Evolutionary conservation across 345 rosid genomes (phyloP).

Genomic region (Pistacia vera): DNA sequence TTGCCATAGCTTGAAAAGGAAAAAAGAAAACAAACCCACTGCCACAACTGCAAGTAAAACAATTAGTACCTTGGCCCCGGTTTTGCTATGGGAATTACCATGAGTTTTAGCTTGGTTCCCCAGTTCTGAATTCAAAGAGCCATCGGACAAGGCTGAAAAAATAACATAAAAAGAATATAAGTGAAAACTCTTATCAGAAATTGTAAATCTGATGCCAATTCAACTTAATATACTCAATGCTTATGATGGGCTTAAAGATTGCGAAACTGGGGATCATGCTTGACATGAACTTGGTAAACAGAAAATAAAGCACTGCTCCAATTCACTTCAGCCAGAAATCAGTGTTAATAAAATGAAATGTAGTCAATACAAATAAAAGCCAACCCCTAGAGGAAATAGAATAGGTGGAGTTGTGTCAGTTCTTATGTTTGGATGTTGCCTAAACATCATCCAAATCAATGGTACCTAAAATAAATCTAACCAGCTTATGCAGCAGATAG

Average conservation of each 20-base stretch:
- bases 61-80: constrained; percentile 53
- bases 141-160: constrained; percentile 57
- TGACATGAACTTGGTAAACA: neutral
- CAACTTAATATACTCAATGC: neutral
- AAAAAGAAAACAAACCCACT: constrained; percentile 55
- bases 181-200: neutral
- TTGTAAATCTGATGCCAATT: neutral
- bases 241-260: neutral
- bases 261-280: neutral
- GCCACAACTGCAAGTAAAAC: constrained; percentile 52
- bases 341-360: neutral
- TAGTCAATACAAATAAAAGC: neutral
- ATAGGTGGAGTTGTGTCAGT: neutral
- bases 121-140: constrained; percentile 41
- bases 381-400: neutral
- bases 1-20: constrained; percentile 88
- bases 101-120: constrained; percentile 40
- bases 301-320: neutral
- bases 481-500: neutral
- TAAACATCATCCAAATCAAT: neutral
- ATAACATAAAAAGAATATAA: neutral
- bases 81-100: constrained; percentile 42
- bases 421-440: neutral
- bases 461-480: neutral
- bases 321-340: neutral